phyloP scores from a whole-genome alignment of 148 eudicot genomes.

The Amaranthus hypochondriacus region DNA sequence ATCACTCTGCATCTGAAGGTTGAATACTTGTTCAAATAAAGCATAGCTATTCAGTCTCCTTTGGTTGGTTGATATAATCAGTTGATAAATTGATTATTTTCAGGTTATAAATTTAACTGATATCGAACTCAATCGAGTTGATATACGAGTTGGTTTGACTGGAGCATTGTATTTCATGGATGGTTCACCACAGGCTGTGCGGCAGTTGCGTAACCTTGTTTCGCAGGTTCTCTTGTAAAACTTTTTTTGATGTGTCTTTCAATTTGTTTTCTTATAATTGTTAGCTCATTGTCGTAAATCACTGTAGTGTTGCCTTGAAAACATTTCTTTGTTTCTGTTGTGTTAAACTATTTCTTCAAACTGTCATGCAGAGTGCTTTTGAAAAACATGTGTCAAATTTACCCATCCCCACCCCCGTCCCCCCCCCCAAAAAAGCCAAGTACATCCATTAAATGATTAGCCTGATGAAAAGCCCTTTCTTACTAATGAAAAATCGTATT shows the following conservation, averaged over 20 bases:
- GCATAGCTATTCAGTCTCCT: neutral
- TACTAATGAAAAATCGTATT: too few relatives aligned
- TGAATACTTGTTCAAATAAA: neutral
- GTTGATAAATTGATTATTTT: slow-evolving; percentile 22
- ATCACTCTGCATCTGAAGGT: slow-evolving; percentile 93
- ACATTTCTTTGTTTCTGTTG: neutral
- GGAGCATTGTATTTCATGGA: slow-evolving; percentile 94
- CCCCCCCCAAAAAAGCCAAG: too few relatives aligned
- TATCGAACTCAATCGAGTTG: slow-evolving; percentile 83
- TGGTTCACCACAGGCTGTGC: slow-evolving; percentile 94
- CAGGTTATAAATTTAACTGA: slow-evolving; percentile 93
- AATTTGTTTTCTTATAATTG: neutral
- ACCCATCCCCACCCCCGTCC: neutral
- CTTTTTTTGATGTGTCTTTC: neutral
- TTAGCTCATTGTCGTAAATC: neutral
- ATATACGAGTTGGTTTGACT: slow-evolving; percentile 73
- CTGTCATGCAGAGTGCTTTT: neutral
- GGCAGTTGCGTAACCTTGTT: slow-evolving; percentile 84
- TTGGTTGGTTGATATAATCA: slow-evolving; percentile 3
- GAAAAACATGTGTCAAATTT: neutral
- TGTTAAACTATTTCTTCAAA: too few relatives aligned
- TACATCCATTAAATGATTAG: too few relatives aligned
- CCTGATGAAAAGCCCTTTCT: too few relatives aligned
- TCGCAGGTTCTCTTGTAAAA: slow-evolving; percentile 58
- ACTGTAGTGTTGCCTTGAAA: neutral